These are phyloP conservation scores for Cordyceps fumosorosea DNA, from an alignment of 2,329 filamentous ascomycete species.

Conservation along the genomic window DNA sequence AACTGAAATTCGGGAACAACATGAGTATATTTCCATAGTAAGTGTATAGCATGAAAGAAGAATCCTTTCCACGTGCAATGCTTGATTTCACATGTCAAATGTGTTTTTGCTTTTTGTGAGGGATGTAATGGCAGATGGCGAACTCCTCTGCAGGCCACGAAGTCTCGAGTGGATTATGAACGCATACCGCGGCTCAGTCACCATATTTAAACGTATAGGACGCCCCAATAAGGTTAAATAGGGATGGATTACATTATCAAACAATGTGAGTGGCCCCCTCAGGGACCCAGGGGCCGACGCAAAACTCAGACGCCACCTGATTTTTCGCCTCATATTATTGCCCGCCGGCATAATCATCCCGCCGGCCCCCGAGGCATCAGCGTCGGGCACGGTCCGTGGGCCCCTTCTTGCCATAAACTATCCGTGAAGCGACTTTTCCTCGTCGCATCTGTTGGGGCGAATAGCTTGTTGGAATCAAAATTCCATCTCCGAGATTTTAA, in stretches of 20 bases:
- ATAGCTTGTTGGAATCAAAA: no score
- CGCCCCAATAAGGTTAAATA: background rate
- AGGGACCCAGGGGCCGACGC: background rate
- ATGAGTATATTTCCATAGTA: no score
- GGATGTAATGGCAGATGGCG: background rate
- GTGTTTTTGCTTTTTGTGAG: background rate
- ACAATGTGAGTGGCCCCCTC: background rate
- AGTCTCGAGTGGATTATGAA: background rate
- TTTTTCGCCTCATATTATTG: background rate
- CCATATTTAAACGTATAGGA: background rate
- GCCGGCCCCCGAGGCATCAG: constrained; percentile 1
- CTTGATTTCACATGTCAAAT: background rate
- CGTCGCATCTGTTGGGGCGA: background rate
- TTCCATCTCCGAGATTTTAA: background rate
- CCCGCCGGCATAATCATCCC: constrained; percentile 5
- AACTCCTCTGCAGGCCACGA: background rate
- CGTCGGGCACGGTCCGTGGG: background rate
- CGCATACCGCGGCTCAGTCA: background rate
- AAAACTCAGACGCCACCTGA: background rate
- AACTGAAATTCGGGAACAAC: no score
- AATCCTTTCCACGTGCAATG: no score
- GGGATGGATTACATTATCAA: background rate
- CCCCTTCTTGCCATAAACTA: background rate
- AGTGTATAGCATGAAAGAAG: background rate
- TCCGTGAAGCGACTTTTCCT: background rate